Base-by-base conservation (phyloP, 1,284 basidiomycete genomes). In the Apiotrichum montevideense region DNA sequence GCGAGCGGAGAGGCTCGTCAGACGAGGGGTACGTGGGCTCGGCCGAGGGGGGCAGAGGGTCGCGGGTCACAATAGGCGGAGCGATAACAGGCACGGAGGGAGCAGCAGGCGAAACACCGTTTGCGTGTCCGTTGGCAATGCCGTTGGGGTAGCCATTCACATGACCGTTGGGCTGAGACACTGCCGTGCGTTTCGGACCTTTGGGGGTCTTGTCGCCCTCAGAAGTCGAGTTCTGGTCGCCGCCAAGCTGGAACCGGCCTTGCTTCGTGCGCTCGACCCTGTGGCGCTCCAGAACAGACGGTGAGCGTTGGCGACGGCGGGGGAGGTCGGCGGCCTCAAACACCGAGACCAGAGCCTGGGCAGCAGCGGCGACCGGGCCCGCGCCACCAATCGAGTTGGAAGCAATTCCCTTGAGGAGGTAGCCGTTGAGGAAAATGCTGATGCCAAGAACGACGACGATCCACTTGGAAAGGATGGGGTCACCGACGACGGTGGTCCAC, bases 401-500 rank as follows among this genome's bases (percentile, higher is more conserved):
- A 0, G 82, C 81, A 59, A 84, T 83, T 14, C 82, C 82, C 76
- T 93, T 95, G 61, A 98, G 82, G 37, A 98, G 80, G 73, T 93
- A 97, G 1, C 92, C 93, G 68, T 99, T 99, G 62, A 99, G 80
- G 61, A 87, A 84, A 62, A 98, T 87, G 62, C 87, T 91, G 64
- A 95, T 83, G 3, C 85, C 87, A 37, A 99, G 84, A 14, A 88
- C 81, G 53, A 93, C 81, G 54, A 97, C 88, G 67, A 98, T 95
- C 90, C 91, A 96, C 79, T 98, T 98, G 69, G 85, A 87, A 65
- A 98, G 79, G 54, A 98, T 85, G 0, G 95, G 95, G 71, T 98
- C 95, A 35, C 92, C 92, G 53, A 97, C 92, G 62, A 98, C 84
- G n/a, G 81, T 80, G 7, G 90, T 91, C 95, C 94, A 98, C n/a